These are phyloP conservation scores for Lichenothelia convexa DNA, from an alignment of 495 filamentous ascomycete genomes.

Conservation along the genomic window DNA sequence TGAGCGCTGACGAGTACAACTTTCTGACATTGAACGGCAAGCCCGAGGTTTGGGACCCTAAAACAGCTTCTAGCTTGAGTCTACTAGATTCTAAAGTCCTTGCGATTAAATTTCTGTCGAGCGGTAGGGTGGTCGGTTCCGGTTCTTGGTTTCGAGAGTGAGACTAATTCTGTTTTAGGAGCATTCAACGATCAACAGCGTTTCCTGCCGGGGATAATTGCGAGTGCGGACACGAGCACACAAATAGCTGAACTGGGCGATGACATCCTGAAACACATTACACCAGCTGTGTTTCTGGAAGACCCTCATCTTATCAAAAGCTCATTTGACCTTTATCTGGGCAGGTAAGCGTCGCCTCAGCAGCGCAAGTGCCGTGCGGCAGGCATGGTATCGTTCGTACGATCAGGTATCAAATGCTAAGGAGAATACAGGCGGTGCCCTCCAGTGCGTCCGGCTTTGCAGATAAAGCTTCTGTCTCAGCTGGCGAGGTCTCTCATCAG, in stretches of 20 bases:
- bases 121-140: too few relatives aligned
- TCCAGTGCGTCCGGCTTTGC: constrained; percentile 46
- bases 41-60: constrained; percentile 50
- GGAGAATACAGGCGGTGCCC: constrained; percentile 26
- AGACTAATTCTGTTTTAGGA: too few relatives aligned
- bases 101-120: constrained; percentile 52
- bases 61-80: constrained; percentile 41
- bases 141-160: too few relatives aligned
- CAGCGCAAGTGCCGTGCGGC: too few relatives aligned
- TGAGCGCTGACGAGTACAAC: constrained; percentile 48
- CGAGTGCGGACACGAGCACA: constrained; percentile 64
- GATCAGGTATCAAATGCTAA: too few relatives aligned
- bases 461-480: constrained; percentile 52
- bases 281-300: constrained; percentile 48
- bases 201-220: constrained; percentile 67
- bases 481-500: constrained; percentile 58
- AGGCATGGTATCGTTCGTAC: too few relatives aligned
- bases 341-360: too few relatives aligned
- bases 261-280: constrained; percentile 62
- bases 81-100: constrained; percentile 48
- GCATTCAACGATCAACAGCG: constrained; percentile 65
- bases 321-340: constrained; percentile 55
- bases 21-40: constrained; percentile 54
- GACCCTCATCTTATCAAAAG: constrained; percentile 38
- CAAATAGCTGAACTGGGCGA: constrained; percentile 64